Evolutionary conservation across 352 stramenopile genomes (phyloP), one percentile per base, ranked within the genome.

Genomic region (Globisporangium apiculatum): DNA sequence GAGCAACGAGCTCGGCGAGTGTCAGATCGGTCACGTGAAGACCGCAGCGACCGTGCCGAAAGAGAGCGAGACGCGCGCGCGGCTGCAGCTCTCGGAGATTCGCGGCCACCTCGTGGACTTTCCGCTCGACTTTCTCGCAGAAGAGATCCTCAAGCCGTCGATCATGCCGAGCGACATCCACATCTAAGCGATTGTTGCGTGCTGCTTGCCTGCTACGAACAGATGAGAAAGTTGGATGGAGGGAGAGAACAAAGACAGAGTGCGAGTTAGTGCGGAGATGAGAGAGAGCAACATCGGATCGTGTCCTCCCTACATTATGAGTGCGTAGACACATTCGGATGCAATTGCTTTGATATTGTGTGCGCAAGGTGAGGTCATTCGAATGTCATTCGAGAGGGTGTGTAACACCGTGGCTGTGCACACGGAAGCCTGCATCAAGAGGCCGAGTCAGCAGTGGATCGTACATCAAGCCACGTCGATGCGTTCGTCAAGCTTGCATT

Each of bases 51-150:
- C 79, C 0, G 76, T 94, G n/a, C 79, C 75, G 36, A 91, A 90
- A 48, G 77, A 89, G 61, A 72, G 86, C 57, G 82, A 93, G 64
- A 81, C 78, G 17, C 68, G 71, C 41, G 85, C 83, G 46, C 78
- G 83, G 49, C 73, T 73, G 4, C 75, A 91, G 65, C 64, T 95
- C 7, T 90, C 75, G 37, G 80, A 88, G 65, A 94, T 95, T 53
- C 82, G 79, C 38, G 86, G 86, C 41, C 84, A 94, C 50, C 68
- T 95, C 1, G 86, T 95, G 35, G 79, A 93, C 42, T 95, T 94
- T 58, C 86, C 86, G 31, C 57, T 93, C 37, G 75, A 95, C 45
- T 95, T 95, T 53, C 61, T 95, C 41, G 75, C 77, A 17, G 84
- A 94, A 58, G 83, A 94, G 63, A 89, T 89, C 47, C 67, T 95